Percentiles rank a stretch among this genome's conserved stretches.
Evolutionary conservation across 2,329 filamentous ascomycete genomes (phyloP).

Genomic region (Paraphaeosphaeria sporulosa): DNA sequence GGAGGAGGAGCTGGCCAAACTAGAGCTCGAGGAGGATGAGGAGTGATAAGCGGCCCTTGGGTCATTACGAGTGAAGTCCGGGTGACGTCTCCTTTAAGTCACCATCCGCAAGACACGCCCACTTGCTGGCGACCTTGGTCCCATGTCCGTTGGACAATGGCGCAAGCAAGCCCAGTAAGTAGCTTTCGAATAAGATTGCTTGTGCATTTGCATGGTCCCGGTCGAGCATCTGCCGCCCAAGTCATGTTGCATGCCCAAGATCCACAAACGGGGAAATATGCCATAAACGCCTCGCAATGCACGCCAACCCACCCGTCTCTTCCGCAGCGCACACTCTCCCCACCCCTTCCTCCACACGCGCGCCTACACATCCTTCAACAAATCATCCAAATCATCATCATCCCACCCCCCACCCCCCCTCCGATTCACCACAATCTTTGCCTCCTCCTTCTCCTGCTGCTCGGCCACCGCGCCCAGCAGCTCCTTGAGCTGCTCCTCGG

Average conservation of each 20-base stretch:
- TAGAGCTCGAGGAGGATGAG: slow-evolving; percentile 16
- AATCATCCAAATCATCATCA: slow-evolving; percentile 74
- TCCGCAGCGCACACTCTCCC: too few relatives aligned
- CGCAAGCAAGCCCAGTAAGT: background rate
- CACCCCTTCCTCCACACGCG: background rate
- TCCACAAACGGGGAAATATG: slow-evolving; percentile 5
- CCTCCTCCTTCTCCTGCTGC: slow-evolving; percentile 66
- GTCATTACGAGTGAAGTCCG: too few relatives aligned
- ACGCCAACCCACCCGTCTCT: slow-evolving; percentile 1
- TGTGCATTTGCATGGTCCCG: background rate
- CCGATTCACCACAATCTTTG: slow-evolving; percentile 83
- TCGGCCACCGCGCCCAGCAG: slow-evolving; percentile 85
- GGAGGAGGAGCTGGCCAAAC: slow-evolving; percentile 25
- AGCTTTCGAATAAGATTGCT: background rate
- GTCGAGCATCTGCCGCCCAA: background rate
- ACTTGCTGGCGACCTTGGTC: too few relatives aligned
- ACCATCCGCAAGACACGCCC: too few relatives aligned
- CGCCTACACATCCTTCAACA: slow-evolving; percentile 47
- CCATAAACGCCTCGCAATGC: slow-evolving; percentile 21
- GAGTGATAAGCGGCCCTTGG: background rate
- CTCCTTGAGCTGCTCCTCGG: slow-evolving; percentile 92
- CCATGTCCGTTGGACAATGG: too few relatives aligned
- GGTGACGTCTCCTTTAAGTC: too few relatives aligned
- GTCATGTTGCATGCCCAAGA: background rate
- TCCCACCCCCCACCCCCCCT: slow-evolving; percentile 82